A percentile compares a stretch with the other conserved stretches of the same genome.
Conservation (phyloP, 441 rosid species). For the Pelargonium hybrid region DNA sequence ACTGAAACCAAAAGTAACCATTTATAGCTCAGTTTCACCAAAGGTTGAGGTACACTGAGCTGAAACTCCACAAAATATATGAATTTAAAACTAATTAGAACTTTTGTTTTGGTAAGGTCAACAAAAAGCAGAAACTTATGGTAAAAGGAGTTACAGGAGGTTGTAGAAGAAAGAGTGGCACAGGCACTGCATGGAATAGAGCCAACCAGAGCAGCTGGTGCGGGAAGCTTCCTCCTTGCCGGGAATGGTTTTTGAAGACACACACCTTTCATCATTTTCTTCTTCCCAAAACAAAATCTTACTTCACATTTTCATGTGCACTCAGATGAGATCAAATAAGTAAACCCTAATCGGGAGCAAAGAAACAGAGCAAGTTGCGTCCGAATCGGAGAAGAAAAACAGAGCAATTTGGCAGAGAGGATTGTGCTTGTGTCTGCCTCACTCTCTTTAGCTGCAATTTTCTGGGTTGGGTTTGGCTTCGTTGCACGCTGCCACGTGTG, state of each 20-base stretch:
- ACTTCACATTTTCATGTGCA: slow-evolving; percentile 17
- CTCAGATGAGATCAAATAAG: not conserved
- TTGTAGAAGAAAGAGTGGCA: slow-evolving; percentile 25
- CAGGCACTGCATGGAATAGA: slow-evolving; percentile 35
- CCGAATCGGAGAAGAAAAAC: not conserved
- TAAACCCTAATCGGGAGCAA: not conserved
- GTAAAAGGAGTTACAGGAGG: slow-evolving; percentile 36
- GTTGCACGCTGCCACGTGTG: slow-evolving; percentile 27
- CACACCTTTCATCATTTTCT: slow-evolving; percentile 35
- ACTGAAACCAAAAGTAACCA: not conserved
- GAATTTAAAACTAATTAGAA: not conserved
- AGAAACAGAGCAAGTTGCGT: not conserved
- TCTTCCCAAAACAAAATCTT: not conserved
- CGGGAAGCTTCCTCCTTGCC: slow-evolving; percentile 42
- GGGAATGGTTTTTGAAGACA: slow-evolving; percentile 25
- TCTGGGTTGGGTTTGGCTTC: not conserved
- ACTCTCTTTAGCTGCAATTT: not conserved
- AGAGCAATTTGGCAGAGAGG: not conserved
- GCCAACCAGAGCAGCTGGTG: slow-evolving; percentile 28
- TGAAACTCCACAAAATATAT: not conserved
- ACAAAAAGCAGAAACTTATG: not conserved
- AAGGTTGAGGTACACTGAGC: not conserved
- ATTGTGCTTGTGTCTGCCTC: not conserved
- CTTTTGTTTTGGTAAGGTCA: no score
- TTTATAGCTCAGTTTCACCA: no score